These are phyloP conservation scores for Closterium sp. DNA, from an alignment of 139 green algal genomes.

Conservation along the genomic window DNA sequence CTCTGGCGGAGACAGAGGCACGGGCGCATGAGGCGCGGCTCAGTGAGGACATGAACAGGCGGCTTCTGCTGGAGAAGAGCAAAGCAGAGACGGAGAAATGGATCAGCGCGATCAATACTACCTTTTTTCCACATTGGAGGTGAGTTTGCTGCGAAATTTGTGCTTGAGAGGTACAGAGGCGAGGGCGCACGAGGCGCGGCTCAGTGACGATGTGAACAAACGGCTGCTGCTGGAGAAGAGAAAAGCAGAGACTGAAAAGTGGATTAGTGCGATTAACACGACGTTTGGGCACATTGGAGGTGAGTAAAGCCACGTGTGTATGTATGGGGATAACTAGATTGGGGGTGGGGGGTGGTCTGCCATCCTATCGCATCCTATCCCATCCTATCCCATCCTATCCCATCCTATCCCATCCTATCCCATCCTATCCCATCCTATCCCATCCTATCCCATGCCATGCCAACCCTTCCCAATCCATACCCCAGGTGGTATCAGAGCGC, in stretches of 20 bases:
- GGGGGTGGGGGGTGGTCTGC: too few relatives aligned
- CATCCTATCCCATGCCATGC: too few relatives aligned
- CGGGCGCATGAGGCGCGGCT: conserved; percentile 80
- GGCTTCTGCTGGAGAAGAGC: conserved; percentile 46
- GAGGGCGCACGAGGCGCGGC: conserved; percentile 73
- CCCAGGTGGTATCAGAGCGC: conserved; percentile 56
- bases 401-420: too few relatives aligned
- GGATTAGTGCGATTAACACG: conserved; percentile 84
- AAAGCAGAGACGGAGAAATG: conserved; percentile 72
- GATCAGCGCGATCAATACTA: conserved; percentile 85
- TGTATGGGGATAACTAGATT: too few relatives aligned
- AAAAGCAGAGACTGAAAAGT: conserved; percentile 72
- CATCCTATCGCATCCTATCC: too few relatives aligned
- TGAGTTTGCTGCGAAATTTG: too few relatives aligned
- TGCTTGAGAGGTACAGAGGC: too few relatives aligned
- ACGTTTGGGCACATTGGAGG: conserved; percentile 64
- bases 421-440: too few relatives aligned
- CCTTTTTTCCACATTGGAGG: conserved; percentile 68
- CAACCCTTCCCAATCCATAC: not conserved
- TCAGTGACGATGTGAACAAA: conserved; percentile 95
- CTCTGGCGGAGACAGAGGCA: conserved; percentile 91
- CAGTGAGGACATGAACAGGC: conserved; percentile 95
- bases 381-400: too few relatives aligned
- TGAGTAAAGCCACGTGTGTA: too few relatives aligned
- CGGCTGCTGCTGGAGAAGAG: conserved; percentile 48